phyloP scores from a whole-genome alignment of 176 grass and related monocot species.

The Oryza officinalis region DNA sequence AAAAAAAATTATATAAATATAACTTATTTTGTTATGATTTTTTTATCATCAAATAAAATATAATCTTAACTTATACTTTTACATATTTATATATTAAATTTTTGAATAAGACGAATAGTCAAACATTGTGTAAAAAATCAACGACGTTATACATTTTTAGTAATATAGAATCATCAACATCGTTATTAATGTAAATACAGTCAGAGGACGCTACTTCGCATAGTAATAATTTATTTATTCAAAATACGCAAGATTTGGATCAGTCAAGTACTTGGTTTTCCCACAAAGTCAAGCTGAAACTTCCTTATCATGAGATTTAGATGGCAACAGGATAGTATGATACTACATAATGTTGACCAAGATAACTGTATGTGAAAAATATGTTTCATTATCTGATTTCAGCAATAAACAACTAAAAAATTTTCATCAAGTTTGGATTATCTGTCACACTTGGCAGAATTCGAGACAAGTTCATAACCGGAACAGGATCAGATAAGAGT shows the following conservation, averaged over 20 bases:
- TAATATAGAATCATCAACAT: neutral
- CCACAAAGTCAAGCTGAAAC: slow-evolving; percentile 6
- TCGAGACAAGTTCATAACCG: neutral
- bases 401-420: neutral
- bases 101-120: no score
- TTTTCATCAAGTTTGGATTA: neutral
- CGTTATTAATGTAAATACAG: neutral
- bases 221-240: neutral
- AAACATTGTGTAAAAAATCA: no score
- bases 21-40: no score
- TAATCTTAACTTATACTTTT: no score
- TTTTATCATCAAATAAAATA: no score
- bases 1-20: no score
- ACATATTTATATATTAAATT: no score
- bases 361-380: neutral
- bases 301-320: neutral
- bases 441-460: neutral
- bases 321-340: neutral
- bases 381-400: neutral
- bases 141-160: no score
- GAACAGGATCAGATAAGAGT: neutral
- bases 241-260: slow-evolving; percentile 9
- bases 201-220: slow-evolving; percentile 8
- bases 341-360: neutral
- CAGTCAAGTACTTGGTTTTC: neutral